Percentiles rank a stretch among this genome's conserved stretches.
These are phyloP conservation scores for Neurospora tetraspora DNA, from an alignment of 495 filamentous ascomycete genomes.

Conservation along the genomic window DNA sequence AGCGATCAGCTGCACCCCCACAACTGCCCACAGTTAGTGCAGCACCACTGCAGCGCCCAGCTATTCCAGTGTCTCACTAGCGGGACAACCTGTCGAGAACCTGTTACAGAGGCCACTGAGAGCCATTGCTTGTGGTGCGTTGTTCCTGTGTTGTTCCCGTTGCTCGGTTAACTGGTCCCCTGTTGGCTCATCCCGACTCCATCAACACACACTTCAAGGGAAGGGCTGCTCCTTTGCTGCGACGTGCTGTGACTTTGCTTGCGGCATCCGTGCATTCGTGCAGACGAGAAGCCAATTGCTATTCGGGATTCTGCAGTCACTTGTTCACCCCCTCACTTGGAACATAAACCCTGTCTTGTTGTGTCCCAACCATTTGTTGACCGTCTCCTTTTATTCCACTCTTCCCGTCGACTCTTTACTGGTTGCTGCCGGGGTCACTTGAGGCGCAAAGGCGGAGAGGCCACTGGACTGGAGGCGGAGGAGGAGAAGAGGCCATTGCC, in stretches of 20 bases:
- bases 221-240: not conserved
- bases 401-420: not conserved
- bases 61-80: not conserved
- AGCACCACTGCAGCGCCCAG: not conserved
- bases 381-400: not conserved
- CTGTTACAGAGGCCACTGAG: not conserved
- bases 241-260: not conserved
- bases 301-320: not conserved
- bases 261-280: not conserved
- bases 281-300: not conserved
- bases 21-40: not conserved
- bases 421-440: not conserved
- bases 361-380: not conserved
- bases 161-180: not conserved
- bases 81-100: not conserved
- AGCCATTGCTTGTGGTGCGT: not conserved
- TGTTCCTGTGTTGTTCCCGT: not conserved
- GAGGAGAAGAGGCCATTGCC: not conserved
- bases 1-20: not conserved
- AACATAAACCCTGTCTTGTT: not conserved
- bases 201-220: not conserved
- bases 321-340: not conserved
- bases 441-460: not conserved
- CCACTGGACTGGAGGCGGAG: not conserved
- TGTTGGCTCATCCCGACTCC: constrained; percentile 2